phyloP scores from a whole-genome alignment of 2,329 filamentous ascomycete species.

The Drechslerella coelobrocha region DNA sequence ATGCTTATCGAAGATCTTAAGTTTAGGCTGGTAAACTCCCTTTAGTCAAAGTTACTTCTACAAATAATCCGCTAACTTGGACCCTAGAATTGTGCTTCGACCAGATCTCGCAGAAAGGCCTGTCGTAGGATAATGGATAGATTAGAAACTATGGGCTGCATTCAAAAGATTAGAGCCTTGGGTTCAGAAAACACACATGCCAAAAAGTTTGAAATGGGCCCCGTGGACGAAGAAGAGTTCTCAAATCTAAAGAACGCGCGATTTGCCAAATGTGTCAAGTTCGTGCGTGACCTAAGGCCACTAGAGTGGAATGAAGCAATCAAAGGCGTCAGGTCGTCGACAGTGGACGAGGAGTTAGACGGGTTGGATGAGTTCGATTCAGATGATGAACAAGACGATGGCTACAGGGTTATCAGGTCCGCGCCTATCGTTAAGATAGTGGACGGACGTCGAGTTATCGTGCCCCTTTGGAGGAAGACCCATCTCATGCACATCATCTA shows the following conservation, averaged over 20 bases:
- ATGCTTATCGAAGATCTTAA: conserved; percentile 48
- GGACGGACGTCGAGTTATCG: conserved; percentile 29
- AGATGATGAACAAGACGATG: conserved; percentile 46
- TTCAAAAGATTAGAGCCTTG: conserved; percentile 41
- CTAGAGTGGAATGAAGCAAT: conserved; percentile 43
- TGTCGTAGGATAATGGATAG: conserved; percentile 38
- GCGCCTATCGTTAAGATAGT: conserved; percentile 12
- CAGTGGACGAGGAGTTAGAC: conserved; percentile 18
- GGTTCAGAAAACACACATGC: conserved; percentile 38
- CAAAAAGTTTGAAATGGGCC: conserved; percentile 45
- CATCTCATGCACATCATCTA: conserved; percentile 46
- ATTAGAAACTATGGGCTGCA: conserved; percentile 36
- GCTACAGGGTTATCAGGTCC: conserved; percentile 35
- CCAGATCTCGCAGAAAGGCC: conserved; percentile 42
- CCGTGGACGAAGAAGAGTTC: conserved; percentile 37
- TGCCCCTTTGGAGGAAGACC: conserved; percentile 36
- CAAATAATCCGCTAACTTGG: background rate
- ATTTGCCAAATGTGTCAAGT: conserved; percentile 47
- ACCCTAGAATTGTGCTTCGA: conserved; percentile 40
- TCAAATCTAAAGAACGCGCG: conserved; percentile 28
- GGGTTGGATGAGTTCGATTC: conserved; percentile 34
- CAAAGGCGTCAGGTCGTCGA: conserved; percentile 28
- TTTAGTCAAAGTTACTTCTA: background rate
- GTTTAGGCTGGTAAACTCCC: conserved; percentile 40
- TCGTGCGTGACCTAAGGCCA: conserved; percentile 32